Evolutionary conservation across 169 alveolate genomes (phyloP).

Genomic region (Theileria parva): DNA sequence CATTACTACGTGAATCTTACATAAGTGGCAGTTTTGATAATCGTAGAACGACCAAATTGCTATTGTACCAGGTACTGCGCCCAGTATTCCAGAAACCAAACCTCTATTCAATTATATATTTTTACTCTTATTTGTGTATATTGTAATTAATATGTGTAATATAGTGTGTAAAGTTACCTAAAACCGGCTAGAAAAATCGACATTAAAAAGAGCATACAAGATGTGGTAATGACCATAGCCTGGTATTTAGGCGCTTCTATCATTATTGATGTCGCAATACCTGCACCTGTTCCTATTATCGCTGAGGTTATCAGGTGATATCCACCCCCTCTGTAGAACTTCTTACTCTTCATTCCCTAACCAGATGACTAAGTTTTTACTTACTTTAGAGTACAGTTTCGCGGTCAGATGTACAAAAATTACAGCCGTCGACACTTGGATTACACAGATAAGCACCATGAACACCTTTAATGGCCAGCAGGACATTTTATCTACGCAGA

Average conservation of each 20-base stretch:
- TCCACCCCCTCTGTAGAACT: slow-evolving; percentile 58
- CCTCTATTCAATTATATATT: slow-evolving; percentile 24
- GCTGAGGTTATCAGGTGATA: slow-evolving; percentile 22
- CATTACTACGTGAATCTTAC: slow-evolving; percentile 16
- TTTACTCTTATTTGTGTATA: neutral
- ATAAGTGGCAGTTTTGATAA: slow-evolving; percentile 24
- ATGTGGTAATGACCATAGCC: slow-evolving; percentile 24
- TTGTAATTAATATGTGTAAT: neutral
- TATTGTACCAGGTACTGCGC: slow-evolving; percentile 48
- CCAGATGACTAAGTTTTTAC: neutral
- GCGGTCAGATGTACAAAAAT: slow-evolving; percentile 31
- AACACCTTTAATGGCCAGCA: slow-evolving; percentile 66
- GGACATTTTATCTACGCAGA: slow-evolving; percentile 55
- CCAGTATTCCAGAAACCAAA: slow-evolving; percentile 29
- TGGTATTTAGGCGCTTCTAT: neutral
- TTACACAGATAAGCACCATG: slow-evolving; percentile 30
- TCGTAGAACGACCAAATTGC: slow-evolving; percentile 33
- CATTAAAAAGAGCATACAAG: slow-evolving; percentile 35
- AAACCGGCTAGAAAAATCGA: slow-evolving; percentile 45
- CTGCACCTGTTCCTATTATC: slow-evolving; percentile 23
- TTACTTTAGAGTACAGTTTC: slow-evolving; percentile 37
- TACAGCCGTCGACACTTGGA: slow-evolving; percentile 24
- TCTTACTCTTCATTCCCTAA: slow-evolving; percentile 40
- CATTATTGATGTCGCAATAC: slow-evolving; percentile 11
- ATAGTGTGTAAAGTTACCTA: slow-evolving; percentile 17